Percentiles rank a stretch among this genome's conserved stretches.
Conservation (phyloP, 106 monocot species). For the Posidonia australis region DNA sequence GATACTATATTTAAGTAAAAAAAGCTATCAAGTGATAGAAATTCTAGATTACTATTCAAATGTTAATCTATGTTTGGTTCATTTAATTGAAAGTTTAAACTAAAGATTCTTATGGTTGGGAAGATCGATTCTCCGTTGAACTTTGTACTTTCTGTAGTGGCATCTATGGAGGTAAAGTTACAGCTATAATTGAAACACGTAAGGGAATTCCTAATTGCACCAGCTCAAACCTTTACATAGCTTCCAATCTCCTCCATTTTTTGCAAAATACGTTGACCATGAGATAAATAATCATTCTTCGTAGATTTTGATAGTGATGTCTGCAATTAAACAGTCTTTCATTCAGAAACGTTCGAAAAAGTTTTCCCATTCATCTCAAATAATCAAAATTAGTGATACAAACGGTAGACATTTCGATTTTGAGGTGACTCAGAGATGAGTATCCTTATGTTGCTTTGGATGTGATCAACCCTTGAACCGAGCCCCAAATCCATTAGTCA, state of each 20-base stretch:
- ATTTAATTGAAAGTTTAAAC: not conserved
- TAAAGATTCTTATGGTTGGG: conserved; percentile 1
- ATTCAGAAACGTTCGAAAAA: too few relatives aligned
- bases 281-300: not conserved
- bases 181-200: not conserved
- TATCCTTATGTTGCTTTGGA: too few relatives aligned
- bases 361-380: too few relatives aligned
- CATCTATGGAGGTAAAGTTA: not conserved
- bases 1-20: too few relatives aligned
- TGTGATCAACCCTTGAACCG: too few relatives aligned
- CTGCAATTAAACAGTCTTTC: conserved; percentile 6
- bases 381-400: too few relatives aligned
- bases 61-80: not conserved
- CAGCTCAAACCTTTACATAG: conserved; percentile 42
- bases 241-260: conserved; percentile 59
- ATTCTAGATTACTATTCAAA: too few relatives aligned
- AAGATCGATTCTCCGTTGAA: conserved; percentile 21
- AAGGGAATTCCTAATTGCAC: not conserved
- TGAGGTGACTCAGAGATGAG: too few relatives aligned
- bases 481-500: too few relatives aligned
- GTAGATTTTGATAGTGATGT: conserved; percentile 7
- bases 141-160: conserved; percentile 32
- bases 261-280: conserved; percentile 34
- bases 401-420: too few relatives aligned
- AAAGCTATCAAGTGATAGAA: too few relatives aligned